phyloP scores from a whole-genome alignment of 441 rosid species.

The Bruguiera hainesii region DNA sequence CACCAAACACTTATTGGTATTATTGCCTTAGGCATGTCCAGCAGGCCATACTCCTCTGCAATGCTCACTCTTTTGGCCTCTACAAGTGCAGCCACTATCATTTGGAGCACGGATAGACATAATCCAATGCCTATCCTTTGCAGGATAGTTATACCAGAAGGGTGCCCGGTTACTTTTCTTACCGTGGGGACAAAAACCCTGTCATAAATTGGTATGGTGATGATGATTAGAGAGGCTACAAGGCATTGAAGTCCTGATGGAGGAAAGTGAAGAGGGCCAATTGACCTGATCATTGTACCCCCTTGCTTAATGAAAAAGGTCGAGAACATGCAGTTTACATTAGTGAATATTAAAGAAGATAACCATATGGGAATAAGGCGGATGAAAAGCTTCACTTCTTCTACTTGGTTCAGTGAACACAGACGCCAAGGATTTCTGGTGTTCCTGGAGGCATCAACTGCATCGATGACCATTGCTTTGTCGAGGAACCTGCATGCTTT shows the following conservation, averaged over 20 bases:
- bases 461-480: slow-evolving; percentile 58
- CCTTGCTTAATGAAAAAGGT: slow-evolving; percentile 19
- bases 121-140: slow-evolving; percentile 31
- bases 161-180: slow-evolving; percentile 8
- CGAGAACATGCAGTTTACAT: neutral
- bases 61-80: slow-evolving; percentile 43
- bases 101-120: slow-evolving; percentile 35
- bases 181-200: slow-evolving; percentile 45
- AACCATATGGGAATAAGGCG: slow-evolving; percentile 45
- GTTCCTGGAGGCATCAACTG: slow-evolving; percentile 29
- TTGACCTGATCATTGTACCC: slow-evolving; percentile 44
- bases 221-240: slow-evolving; percentile 16
- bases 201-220: slow-evolving; percentile 46
- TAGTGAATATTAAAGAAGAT: neutral
- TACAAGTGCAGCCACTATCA: slow-evolving; percentile 42
- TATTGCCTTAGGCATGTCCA: slow-evolving; percentile 34
- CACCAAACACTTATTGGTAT: slow-evolving; percentile 65
- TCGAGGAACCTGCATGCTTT: slow-evolving; percentile 43
- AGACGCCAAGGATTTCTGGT: slow-evolving; percentile 52
- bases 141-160: slow-evolving; percentile 54
- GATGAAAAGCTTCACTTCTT: slow-evolving; percentile 58
- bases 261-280: slow-evolving; percentile 48
- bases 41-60: slow-evolving; percentile 38
- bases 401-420: slow-evolving; percentile 55
- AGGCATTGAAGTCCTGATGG: slow-evolving; percentile 17